phyloP scores from a whole-genome alignment of 2,329 filamentous ascomycete species.

The Zasmidium cellare region DNA sequence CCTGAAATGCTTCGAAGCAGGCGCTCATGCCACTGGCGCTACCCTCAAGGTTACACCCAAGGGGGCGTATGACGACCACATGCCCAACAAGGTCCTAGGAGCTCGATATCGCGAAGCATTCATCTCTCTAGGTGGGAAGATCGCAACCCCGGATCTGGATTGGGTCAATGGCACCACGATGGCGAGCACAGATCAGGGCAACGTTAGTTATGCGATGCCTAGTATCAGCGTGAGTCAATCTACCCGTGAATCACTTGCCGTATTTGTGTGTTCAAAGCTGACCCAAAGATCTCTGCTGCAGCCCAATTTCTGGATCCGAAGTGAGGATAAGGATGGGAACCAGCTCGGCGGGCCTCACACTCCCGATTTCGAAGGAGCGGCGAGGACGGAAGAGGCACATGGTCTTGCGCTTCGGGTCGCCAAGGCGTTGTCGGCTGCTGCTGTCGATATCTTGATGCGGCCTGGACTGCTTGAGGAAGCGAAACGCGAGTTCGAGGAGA shows the following conservation, averaged over 20 bases:
- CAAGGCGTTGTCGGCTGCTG: slow-evolving; percentile 40
- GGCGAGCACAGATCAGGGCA: slow-evolving; percentile 61
- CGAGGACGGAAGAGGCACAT: slow-evolving; percentile 39
- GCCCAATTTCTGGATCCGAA: slow-evolving; percentile 50
- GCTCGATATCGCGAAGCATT: slow-evolving; percentile 26
- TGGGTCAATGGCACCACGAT: slow-evolving; percentile 45
- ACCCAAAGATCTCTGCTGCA: background rate
- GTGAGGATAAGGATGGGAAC: slow-evolving; percentile 31
- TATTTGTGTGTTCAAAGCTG: background rate
- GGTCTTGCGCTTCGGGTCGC: slow-evolving; percentile 34
- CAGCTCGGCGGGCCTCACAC: slow-evolving; percentile 39
- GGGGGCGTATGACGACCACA: slow-evolving; percentile 55
- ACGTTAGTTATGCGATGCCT: slow-evolving; percentile 60
- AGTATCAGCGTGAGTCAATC: slow-evolving; percentile 43
- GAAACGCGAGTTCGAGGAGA: slow-evolving; percentile 31
- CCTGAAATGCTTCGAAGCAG: slow-evolving; percentile 48
- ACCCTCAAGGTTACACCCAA: slow-evolving; percentile 45
- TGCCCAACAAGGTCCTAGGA: slow-evolving; percentile 54
- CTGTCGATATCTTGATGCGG: slow-evolving; percentile 36
- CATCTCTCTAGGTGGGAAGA: slow-evolving; percentile 35
- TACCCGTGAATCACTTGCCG: background rate
- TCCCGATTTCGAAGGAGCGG: slow-evolving; percentile 41
- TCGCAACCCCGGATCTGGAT: slow-evolving; percentile 43
- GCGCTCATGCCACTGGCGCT: slow-evolving; percentile 51
- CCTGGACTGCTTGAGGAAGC: slow-evolving; percentile 27